phyloP scores from a whole-genome alignment of 2,329 filamentous ascomycete species.

The Clarireedia homoeocarpa region DNA sequence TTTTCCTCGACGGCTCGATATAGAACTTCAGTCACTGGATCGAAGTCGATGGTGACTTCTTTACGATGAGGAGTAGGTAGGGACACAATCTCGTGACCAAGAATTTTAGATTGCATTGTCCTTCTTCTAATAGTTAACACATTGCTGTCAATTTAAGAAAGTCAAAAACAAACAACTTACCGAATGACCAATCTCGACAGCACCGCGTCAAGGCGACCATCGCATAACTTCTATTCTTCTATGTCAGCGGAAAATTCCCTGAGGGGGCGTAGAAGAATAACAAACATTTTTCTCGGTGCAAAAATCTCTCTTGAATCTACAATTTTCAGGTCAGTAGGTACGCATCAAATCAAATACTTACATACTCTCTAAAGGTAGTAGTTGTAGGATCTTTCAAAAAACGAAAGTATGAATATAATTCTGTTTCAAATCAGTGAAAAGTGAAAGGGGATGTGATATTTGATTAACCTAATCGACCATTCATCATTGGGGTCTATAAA shows the following conservation, averaged over 20 bases:
- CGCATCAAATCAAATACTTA: background rate
- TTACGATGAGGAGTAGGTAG: background rate
- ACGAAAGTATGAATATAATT: slow-evolving; percentile 1
- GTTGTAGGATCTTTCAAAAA: background rate
- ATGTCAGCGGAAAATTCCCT: background rate
- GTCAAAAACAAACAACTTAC: background rate
- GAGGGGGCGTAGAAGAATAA: background rate
- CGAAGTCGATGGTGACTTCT: background rate
- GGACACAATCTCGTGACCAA: background rate
- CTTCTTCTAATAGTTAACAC: background rate
- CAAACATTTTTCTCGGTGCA: background rate
- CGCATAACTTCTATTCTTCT: background rate
- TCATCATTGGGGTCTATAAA: slow-evolving; percentile 4
- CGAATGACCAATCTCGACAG: background rate
- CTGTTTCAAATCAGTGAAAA: background rate
- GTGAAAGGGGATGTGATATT: background rate
- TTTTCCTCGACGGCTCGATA: background rate
- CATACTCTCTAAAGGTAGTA: background rate
- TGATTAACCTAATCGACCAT: background rate
- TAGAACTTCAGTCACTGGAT: background rate
- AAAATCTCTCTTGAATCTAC: background rate
- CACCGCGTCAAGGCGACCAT: background rate
- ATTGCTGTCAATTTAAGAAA: background rate
- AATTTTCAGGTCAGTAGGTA: background rate
- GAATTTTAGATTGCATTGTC: background rate